Conservation (phyloP, 2,329 filamentous ascomycete genomes). For the Coniosporium tulheliwenetii region DNA sequence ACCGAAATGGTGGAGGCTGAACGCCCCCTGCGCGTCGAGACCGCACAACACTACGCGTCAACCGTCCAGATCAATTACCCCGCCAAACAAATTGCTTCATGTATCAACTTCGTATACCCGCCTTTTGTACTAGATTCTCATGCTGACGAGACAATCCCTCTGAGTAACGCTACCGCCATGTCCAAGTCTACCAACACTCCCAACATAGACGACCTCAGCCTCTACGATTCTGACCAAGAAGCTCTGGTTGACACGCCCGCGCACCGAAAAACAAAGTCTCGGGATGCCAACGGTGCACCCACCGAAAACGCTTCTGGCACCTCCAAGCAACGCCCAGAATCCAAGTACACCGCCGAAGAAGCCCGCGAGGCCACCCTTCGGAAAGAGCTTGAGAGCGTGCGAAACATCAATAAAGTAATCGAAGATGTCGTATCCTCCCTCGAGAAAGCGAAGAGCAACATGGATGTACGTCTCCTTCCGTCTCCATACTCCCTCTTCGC, state of each 20-base stretch:
- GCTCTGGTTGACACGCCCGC: conserved; percentile 42
- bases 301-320: conserved; percentile 25
- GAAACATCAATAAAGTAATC: conserved; percentile 75
- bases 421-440: conserved; percentile 61
- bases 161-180: background rate
- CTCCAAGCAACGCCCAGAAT: conserved; percentile 28
- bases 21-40: too few relatives aligned
- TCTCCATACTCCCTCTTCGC: background rate
- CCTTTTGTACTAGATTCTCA: too few relatives aligned
- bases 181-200: conserved; percentile 12
- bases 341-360: conserved; percentile 47
- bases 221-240: conserved; percentile 40
- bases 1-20: too few relatives aligned
- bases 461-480: conserved; percentile 42
- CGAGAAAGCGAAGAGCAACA: conserved; percentile 58
- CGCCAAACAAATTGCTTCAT: too few relatives aligned
- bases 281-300: conserved; percentile 11
- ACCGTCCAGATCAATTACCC: too few relatives aligned
- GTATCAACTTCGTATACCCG: too few relatives aligned
- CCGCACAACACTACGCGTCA: too few relatives aligned
- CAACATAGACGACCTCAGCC: conserved; percentile 33
- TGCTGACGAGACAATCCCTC: too few relatives aligned
- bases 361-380: conserved; percentile 58
- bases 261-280: conserved; percentile 19
- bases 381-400: conserved; percentile 67